Conservation (phyloP, 2,329 filamentous ascomycete genomes). For the Aspergillus pseudotamarii region DNA sequence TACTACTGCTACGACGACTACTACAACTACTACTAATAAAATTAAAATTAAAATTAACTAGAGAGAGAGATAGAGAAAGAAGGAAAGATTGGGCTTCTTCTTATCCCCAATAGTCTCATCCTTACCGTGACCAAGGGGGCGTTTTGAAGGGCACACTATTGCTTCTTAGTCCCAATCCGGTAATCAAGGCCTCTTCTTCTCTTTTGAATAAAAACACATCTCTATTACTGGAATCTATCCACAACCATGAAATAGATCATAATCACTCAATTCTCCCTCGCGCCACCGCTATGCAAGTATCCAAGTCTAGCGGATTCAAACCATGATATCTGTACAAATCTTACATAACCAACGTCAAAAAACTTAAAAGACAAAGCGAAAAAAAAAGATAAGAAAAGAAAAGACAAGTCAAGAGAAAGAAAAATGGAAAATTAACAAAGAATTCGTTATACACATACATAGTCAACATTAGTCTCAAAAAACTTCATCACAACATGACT, state of each 20-base stretch:
- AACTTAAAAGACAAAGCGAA: conserved; percentile 1
- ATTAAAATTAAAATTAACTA: too few species aligned
- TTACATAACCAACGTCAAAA: conserved; percentile 3
- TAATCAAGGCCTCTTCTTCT: not conserved
- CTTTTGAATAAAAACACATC: not conserved
- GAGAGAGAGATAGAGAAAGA: too few species aligned
- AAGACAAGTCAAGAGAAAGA: not conserved
- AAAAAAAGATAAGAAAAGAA: conserved; percentile 10
- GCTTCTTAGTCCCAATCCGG: not conserved
- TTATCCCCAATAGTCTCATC: too few species aligned
- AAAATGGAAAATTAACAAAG: not conserved
- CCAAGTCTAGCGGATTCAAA: conserved; percentile 1
- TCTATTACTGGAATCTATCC: not conserved
- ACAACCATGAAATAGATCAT: not conserved
- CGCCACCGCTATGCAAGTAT: conserved; percentile 24
- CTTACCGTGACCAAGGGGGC: not conserved
- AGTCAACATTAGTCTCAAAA: conserved; percentile 7
- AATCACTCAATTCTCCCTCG: conserved; percentile 5
- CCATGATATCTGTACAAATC: conserved; percentile 1
- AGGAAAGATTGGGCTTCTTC: too few species aligned
- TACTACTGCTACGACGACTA: too few species aligned
- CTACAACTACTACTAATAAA: too few species aligned
- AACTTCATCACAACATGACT: conserved; percentile 19
- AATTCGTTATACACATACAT: conserved; percentile 2
- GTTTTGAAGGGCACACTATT: not conserved